These are phyloP conservation scores for Gilbertella persicaria DNA, from an alignment of 371 early-diverging fungal genomes.

Conservation along the genomic window DNA sequence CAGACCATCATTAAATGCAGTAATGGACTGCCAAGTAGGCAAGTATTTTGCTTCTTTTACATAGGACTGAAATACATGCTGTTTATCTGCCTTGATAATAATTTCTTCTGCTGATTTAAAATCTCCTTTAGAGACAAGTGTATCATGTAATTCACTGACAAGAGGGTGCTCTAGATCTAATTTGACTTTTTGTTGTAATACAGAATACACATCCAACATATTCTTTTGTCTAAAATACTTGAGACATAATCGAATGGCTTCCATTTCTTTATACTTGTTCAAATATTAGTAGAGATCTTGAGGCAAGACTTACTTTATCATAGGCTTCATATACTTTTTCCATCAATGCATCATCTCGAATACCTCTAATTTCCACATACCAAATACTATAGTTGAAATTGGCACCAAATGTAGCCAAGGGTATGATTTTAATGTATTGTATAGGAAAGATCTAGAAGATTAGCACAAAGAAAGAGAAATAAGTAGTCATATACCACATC, in stretches of 20 bases:
- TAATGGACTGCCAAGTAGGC: conserved; percentile 71
- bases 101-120: conserved; percentile 74
- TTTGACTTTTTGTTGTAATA: conserved; percentile 63
- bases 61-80: conserved; percentile 71
- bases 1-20: conserved; percentile 27
- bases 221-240: conserved; percentile 89
- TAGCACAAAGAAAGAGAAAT: background rate
- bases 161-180: conserved; percentile 79
- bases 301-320: conserved; percentile 54
- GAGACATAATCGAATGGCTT: conserved; percentile 81
- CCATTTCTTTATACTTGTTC: conserved; percentile 67
- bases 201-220: conserved; percentile 69
- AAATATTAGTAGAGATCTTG: background rate
- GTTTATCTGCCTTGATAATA: conserved; percentile 56
- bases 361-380: conserved; percentile 89
- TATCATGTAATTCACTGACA: conserved; percentile 70
- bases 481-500: conserved; percentile 43
- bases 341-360: conserved; percentile 65
- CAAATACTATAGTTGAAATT: conserved; percentile 96
- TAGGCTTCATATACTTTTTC: conserved; percentile 63
- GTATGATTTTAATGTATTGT: conserved; percentile 92
- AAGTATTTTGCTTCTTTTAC: conserved; percentile 66
- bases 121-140: conserved; percentile 70
- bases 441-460: conserved; percentile 68
- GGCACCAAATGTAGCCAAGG: conserved; percentile 87